These are phyloP conservation scores for Candida nanaspora DNA, from an alignment of 805 yeast genomes.

Conservation along the genomic window DNA sequence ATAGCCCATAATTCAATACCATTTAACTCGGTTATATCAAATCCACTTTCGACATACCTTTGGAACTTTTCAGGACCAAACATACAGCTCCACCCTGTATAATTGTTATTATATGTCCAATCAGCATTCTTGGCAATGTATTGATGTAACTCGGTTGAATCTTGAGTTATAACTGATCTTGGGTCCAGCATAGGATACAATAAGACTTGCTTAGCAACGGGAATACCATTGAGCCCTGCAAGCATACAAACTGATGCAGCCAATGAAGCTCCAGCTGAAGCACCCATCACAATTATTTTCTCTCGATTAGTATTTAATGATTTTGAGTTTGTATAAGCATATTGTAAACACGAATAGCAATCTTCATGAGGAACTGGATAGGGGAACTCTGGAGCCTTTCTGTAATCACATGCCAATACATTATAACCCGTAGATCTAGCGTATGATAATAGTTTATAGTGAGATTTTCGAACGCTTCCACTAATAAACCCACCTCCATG, in stretches of 20 bases:
- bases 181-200: conserved; percentile 2
- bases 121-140: background rate
- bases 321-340: conserved; percentile 20
- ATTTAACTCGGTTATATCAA: background rate
- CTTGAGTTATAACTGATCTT: background rate
- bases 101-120: conserved; percentile 1
- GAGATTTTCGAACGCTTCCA: background rate
- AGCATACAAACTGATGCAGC: conserved; percentile 16
- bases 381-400: conserved; percentile 43
- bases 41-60: background rate
- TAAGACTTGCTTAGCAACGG: background rate
- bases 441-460: background rate
- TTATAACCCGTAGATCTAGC: background rate
- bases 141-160: background rate
- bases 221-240: background rate
- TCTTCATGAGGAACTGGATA: conserved; percentile 43
- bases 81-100: conserved; percentile 1
- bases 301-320: conserved; percentile 22
- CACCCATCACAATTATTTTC: conserved; percentile 35
- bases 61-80: background rate
- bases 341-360: conserved; percentile 30
- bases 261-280: conserved; percentile 39
- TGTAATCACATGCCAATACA: conserved; percentile 38
- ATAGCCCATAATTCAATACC: background rate
- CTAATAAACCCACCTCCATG: conserved; percentile 2